Evolutionary conservation across 1,284 basidiomycete genomes (phyloP).

Genomic region (Cutaneotrichosporon arboriforme): DNA sequence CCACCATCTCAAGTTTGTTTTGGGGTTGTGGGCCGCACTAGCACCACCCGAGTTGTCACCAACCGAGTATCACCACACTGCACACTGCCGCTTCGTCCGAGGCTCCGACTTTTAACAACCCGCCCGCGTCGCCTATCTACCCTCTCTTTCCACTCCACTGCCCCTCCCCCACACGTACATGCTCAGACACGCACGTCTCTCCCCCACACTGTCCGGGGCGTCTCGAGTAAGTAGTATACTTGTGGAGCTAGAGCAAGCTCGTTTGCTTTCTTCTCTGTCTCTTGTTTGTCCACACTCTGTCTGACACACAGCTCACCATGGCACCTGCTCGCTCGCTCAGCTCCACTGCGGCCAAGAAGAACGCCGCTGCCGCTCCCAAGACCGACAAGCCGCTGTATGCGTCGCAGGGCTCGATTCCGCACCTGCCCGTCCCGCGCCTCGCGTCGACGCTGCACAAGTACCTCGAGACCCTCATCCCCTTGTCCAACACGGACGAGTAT

Average conservation of each 20-base stretch:
- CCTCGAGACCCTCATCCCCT: slow-evolving; percentile 72
- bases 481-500: slow-evolving; percentile 62
- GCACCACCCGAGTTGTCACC: no score
- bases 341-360: slow-evolving; percentile 11
- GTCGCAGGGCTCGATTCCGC: slow-evolving; percentile 71
- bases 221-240: slow-evolving; percentile 2
- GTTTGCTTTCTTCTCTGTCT: neutral
- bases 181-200: neutral
- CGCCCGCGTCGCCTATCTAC: no score
- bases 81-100: no score
- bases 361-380: slow-evolving; percentile 1
- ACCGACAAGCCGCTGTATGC: slow-evolving; percentile 61
- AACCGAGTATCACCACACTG: no score
- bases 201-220: slow-evolving; percentile 1
- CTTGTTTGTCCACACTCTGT: neutral
- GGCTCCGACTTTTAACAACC: no score
- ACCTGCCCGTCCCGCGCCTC: slow-evolving; percentile 76
- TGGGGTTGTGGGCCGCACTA: no score
- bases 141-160: no score
- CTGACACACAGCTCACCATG: slow-evolving; percentile 4
- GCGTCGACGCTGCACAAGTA: slow-evolving; percentile 77
- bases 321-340: slow-evolving; percentile 9
- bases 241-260: neutral
- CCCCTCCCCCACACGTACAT: neutral
- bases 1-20: no score